These are phyloP conservation scores for Abrus precatorius DNA, from an alignment of 306 rosid species.

Conservation along the genomic window DNA sequence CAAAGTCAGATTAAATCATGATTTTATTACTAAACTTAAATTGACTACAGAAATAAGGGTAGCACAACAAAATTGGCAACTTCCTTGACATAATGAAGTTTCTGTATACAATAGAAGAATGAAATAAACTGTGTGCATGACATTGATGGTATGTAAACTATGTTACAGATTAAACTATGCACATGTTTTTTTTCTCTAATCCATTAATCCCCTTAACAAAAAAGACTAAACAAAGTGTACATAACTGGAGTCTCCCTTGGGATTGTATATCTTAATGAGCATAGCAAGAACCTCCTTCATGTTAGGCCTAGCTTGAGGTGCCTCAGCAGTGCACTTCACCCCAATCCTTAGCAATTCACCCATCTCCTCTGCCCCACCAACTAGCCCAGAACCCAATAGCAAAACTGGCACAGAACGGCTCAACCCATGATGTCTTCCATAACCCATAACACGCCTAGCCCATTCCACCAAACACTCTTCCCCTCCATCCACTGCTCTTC, in stretches of 20 bases:
- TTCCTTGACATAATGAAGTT: conserved; percentile 49
- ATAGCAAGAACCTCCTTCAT: conserved; percentile 93
- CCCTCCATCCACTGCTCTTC: conserved; percentile 94
- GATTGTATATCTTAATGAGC: conserved; percentile 58
- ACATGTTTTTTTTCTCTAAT: conserved; percentile 25
- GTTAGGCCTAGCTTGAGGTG: conserved; percentile 78
- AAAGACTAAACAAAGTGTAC: conserved; percentile 51
- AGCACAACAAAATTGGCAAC: conserved; percentile 45
- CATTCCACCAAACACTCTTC: conserved; percentile 94
- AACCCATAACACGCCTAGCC: conserved; percentile 77
- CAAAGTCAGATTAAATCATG: no score
- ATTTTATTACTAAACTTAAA: no score
- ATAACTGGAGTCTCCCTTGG: conserved; percentile 54
- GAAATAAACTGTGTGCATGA: conserved; percentile 34
- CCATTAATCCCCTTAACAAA: conserved; percentile 26
- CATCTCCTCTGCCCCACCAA: conserved; percentile 88
- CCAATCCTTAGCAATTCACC: conserved; percentile 75
- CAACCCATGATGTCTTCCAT: conserved; percentile 55
- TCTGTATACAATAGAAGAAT: conserved; percentile 61
- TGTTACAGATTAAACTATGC: conserved; percentile 39
- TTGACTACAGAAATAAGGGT: background rate
- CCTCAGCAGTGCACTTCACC: conserved; percentile 77
- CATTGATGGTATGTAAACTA: conserved; percentile 42
- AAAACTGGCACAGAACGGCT: conserved; percentile 57
- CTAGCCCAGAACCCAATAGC: conserved; percentile 70